Base-by-base conservation (phyloP, 805 yeast genomes). In the Yarrowia sp. region DNA sequence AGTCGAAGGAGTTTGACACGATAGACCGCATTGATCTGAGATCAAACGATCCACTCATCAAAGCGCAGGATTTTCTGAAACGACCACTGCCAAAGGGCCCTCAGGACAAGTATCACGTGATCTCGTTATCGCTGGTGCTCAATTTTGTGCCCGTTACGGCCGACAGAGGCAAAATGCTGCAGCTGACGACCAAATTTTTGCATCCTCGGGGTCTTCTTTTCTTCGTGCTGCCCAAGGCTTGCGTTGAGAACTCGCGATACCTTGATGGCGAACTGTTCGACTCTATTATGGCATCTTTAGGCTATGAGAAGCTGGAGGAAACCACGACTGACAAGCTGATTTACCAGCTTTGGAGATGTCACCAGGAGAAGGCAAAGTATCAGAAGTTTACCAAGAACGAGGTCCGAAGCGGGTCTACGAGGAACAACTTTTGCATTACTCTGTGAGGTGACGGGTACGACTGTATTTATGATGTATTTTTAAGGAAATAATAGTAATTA, bases 211-310 rank as follows among this genome's bases (percentile, higher is more conserved):
- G 60, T 9, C 61, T 39, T 32, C 72, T 91, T 5, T 92, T 93
- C 69, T 72, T 93, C 12, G 98, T 93, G 6, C 74, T 93, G 3
- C 99, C 99, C 0, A 77, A 88, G 33, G 97, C 98, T 0, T 93
- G 99, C 70, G 77, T 90, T 1, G 71, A 76, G 8, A 92, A 93
- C 71, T 91, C 97, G 0, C 78, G 98, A 46, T 93, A 92, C 70
- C 83, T 86, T 71, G 80, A 82, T 65, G 76, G 77, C 38, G 70
- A 69, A 0, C 72, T 71, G 24, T 74, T 82, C 42, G 66, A 71
- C 1, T 70, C 72, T 1, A 79, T 91, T 12, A 80, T 87, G 82
- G 32, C 63, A 0, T 67, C 77, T 7, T 73, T 90, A n/a, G 97
- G 97, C 0, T 90, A 84, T 65, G 64, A 63, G 7, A 64, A 76